Conservation (phyloP, 257 asterid species). For the Lithospermum erythrorhizon region DNA sequence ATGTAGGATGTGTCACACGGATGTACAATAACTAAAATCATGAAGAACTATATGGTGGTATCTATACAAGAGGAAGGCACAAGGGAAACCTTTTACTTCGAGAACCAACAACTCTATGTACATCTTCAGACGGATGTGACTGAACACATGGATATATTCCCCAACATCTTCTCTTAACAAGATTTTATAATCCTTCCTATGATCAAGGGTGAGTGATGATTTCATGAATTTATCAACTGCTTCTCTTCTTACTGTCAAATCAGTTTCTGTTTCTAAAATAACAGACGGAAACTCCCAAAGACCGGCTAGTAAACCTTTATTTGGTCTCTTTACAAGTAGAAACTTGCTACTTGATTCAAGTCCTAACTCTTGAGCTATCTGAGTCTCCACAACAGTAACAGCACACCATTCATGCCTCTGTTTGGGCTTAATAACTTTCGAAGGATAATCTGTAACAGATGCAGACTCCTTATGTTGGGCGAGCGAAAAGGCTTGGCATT, state of each 20-base stretch:
- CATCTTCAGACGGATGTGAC: slow-evolving; percentile 94
- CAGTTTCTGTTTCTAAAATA: slow-evolving; percentile 55
- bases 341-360: slow-evolving; percentile 43
- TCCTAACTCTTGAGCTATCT: slow-evolving; percentile 25
- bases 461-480: slow-evolving; percentile 39
- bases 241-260: slow-evolving; percentile 46
- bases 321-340: slow-evolving; percentile 84
- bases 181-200: slow-evolving; percentile 35
- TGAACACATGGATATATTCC: slow-evolving; percentile 59
- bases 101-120: slow-evolving; percentile 59
- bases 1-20: background rate
- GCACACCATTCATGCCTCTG: slow-evolving; percentile 74
- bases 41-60: background rate
- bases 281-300: slow-evolving; percentile 99
- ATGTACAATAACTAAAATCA: background rate
- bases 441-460: slow-evolving; percentile 75
- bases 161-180: slow-evolving; percentile 82
- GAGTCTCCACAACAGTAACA: slow-evolving; percentile 85
- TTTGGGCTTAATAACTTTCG: slow-evolving; percentile 69
- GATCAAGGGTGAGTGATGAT: slow-evolving; percentile 51
- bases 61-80: no score
- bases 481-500: slow-evolving; percentile 67
- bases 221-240: slow-evolving; percentile 48
- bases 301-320: slow-evolving; percentile 85
- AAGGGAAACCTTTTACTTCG: slow-evolving; percentile 38